phyloP scores from a whole-genome alignment of 1,139 yeast genomes.

The Saccharomyces uvarum region DNA sequence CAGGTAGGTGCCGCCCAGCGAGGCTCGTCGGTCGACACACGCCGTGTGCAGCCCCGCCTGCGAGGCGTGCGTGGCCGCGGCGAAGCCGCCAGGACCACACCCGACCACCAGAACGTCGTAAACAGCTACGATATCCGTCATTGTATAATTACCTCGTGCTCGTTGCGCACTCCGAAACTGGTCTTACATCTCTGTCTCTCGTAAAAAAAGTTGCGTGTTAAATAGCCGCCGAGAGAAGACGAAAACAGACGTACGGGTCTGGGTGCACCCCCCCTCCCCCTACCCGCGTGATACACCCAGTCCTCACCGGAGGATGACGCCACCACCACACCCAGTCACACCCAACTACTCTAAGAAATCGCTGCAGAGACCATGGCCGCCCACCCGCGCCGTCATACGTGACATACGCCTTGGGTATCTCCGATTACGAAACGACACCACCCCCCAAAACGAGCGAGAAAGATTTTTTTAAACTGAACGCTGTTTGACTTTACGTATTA shows the following conservation, averaged over 20 bases:
- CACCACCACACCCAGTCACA: not conserved
- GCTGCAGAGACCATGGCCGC: not conserved
- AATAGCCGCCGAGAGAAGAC: not conserved
- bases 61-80: not conserved
- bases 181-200: not conserved
- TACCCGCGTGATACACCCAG: not conserved
- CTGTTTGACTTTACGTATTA: not conserved
- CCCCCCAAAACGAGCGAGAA: not conserved
- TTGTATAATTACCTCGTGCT: not conserved
- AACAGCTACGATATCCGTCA: not conserved
- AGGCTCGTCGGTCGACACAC: not conserved
- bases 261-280: not conserved
- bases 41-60: not conserved
- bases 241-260: not conserved
- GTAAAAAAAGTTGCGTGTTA: not conserved
- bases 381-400: not conserved
- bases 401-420: not conserved
- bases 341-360: not conserved
- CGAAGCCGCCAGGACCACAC: not conserved
- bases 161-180: not conserved
- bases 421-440: constrained; percentile 1
- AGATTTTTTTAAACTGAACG: not conserved
- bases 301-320: not conserved
- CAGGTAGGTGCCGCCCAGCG: not conserved
- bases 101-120: not conserved